Base-by-base conservation (phyloP, 176 grass and related monocot genomes). In the Oryza brachyantha region DNA sequence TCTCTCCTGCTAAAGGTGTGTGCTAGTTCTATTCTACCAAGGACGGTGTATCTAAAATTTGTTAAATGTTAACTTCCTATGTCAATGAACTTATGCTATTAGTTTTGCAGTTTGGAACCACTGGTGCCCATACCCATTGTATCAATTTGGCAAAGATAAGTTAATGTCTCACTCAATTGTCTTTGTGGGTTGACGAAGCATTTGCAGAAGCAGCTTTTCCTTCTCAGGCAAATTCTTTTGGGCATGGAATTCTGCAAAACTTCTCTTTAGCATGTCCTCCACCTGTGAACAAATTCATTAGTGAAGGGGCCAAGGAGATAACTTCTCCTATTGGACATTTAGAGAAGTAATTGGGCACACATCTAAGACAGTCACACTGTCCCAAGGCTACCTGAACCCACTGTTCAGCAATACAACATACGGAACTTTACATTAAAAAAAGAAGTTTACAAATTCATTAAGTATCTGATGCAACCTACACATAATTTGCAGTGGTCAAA, bases 261-360 rank as follows among this genome's bases (percentile, higher is more conserved):
- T 97, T 92, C 95, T 94, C 87, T 97, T 97, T 62, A 97, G 80
- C 95, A 97, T 97, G 85, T 94, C 95, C 73, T 97, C 95, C n/a
- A 97, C 85, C 94, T 97, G 81, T 67, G 65, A 82, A 25, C 79
- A 62, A 79, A 65, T 60, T 24, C 16, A 63, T 37, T 31, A 60
- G 77, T 73, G 40, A 78, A 70, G 2, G 35, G 64, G 68, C 61
- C 62, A 78, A 71, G 6, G 60, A 70, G 68, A 74, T 43, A 27
- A 76, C 16, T 55, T 75, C 63, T 66, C 50, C 21, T 39, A 50
- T 21, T 29, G 54, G 40, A 25, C 66, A 41, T 13, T 57, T 42
- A 29, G 48, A 41, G 67, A 28, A 69, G n/a, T 34, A 41, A 58
- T 54, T 67, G 13, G 38, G 42, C 34, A 78, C 19, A 84, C 25